A percentile compares a stretch with the other conserved stretches of the same genome.
Evolutionary conservation across 192 early-diverging fungal species (phyloP).

Genomic region (Podila epigama): DNA sequence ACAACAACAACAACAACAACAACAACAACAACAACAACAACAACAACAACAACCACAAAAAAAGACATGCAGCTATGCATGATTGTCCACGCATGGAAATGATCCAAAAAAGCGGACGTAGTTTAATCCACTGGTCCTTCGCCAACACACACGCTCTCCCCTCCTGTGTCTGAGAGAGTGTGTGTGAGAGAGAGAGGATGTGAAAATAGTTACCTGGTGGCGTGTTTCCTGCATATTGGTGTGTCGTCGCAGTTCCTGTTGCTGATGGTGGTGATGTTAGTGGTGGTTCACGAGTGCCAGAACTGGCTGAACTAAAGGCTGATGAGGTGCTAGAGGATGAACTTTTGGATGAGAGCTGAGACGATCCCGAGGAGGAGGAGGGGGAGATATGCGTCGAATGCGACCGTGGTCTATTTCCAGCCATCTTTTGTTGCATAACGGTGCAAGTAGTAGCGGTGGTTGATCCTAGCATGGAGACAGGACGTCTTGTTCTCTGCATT

Average conservation of each 20-base stretch:
- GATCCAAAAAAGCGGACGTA: not conserved
- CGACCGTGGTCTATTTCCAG: constrained; percentile 1
- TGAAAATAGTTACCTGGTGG: constrained; percentile 5
- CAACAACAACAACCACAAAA: not conserved
- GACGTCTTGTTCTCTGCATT: not conserved
- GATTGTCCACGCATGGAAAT: not conserved
- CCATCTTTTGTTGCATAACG: too few species aligned
- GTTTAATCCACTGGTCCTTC: not conserved
- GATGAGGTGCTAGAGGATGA: constrained; percentile 8
- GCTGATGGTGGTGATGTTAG: too few species aligned
- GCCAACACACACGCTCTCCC: not conserved
- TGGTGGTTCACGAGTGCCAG: too few species aligned
- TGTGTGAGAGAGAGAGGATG: not conserved
- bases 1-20: not conserved
- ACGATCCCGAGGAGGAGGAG: constrained; percentile 7
- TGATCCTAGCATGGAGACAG: not conserved
- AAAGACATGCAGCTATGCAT: not conserved
- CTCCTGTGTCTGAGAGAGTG: not conserved
- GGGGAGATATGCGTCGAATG: constrained; percentile 6
- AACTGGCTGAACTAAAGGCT: not conserved
- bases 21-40: not conserved
- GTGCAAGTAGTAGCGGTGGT: not conserved
- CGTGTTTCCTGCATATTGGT: constrained; percentile 4
- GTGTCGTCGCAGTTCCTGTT: too few species aligned
- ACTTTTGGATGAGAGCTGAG: not conserved